phyloP scores from a whole-genome alignment of 78 protist species.

The Dictyostelium purpureum region DNA sequence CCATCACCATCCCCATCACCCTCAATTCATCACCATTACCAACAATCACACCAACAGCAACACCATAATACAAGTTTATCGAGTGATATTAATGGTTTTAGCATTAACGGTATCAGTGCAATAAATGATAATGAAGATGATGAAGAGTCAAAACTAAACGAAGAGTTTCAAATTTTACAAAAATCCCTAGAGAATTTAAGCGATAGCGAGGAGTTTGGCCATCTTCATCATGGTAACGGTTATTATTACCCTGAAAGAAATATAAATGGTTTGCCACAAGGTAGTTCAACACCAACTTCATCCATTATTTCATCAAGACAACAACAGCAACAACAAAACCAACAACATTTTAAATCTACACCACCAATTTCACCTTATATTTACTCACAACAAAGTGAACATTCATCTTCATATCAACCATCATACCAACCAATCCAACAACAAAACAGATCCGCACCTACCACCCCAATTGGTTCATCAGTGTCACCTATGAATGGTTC shows the following conservation, averaged over 20 bases:
- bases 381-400: not conserved
- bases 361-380: slow-evolving; percentile 13
- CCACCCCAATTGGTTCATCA: not conserved
- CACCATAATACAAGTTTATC: not conserved
- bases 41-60: not conserved
- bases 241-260: not conserved
- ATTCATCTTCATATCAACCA: not conserved
- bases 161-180: slow-evolving; percentile 53
- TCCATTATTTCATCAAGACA: not conserved
- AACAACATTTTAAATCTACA: not conserved
- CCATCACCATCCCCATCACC: not conserved
- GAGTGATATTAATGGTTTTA: not conserved
- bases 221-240: not conserved
- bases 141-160: slow-evolving; percentile 8
- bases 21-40: not conserved
- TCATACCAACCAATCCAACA: not conserved
- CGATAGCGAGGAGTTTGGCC: slow-evolving; percentile 45
- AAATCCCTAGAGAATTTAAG: slow-evolving; percentile 50
- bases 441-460: not conserved
- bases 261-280: not conserved
- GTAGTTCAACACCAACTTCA: slow-evolving; percentile 7
- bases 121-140: slow-evolving; percentile 33
- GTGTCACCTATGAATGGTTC: not conserved
- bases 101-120: not conserved
- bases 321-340: slow-evolving; percentile 11